Evolutionary conservation across 768 basidiomycete species (phyloP).

Genomic region (Tulasnella sp.): DNA sequence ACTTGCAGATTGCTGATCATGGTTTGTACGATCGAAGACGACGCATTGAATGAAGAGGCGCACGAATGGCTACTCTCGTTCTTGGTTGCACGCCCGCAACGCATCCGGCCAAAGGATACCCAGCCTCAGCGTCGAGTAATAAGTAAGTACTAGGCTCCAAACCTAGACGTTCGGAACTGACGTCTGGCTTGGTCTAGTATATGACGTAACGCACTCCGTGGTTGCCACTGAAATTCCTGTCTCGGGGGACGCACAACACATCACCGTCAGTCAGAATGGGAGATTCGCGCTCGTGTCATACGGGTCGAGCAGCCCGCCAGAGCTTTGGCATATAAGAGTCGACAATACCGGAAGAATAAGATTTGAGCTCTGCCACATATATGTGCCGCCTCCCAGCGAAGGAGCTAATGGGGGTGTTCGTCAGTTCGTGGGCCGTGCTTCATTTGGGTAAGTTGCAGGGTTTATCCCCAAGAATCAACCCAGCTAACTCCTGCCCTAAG

Average conservation of each 20-base stretch:
- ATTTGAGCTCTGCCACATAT: background rate
- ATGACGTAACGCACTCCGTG: conserved; percentile 58
- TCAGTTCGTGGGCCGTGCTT: conserved; percentile 78
- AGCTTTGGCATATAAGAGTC: conserved; percentile 68
- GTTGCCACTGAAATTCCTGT: conserved; percentile 74
- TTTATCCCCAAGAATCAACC: background rate
- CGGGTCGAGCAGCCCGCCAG: conserved; percentile 71
- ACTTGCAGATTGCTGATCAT: background rate
- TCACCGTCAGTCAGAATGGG: conserved; percentile 59
- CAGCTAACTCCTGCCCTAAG: background rate
- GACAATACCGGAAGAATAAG: conserved; percentile 35
- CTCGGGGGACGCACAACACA: conserved; percentile 66
- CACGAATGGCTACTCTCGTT: conserved; percentile 53
- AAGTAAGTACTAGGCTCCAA: conserved; percentile 41
- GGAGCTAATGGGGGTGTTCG: conserved; percentile 65
- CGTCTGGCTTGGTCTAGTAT: conserved; percentile 45
- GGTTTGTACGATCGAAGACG: background rate
- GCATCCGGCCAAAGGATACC: conserved; percentile 61
- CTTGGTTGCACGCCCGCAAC: conserved; percentile 57
- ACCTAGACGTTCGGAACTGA: background rate
- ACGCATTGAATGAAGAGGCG: background rate
- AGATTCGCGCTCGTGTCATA: conserved; percentile 66
- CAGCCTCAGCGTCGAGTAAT: conserved; percentile 67
- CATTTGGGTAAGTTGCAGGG: conserved; percentile 52
- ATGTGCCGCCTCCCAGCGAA: conserved; percentile 51